Conservation (phyloP, 768 basidiomycete species). For the Agrocybe praecox region DNA sequence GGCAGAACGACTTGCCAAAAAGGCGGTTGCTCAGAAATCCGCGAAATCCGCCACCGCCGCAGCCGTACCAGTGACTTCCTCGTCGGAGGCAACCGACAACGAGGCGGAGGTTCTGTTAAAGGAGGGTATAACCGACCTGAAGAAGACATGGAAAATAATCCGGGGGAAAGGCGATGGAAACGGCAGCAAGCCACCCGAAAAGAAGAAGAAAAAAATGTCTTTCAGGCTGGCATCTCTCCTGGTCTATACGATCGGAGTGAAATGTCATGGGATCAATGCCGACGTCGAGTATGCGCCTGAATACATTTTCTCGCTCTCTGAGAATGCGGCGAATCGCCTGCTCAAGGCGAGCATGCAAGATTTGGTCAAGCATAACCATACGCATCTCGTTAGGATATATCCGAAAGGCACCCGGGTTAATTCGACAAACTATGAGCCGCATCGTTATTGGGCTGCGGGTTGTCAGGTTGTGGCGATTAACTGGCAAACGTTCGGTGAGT, state of each 20-base stretch:
- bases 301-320: conserved; percentile 93
- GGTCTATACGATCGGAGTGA: conserved; percentile 95
- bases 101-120: conserved; percentile 19
- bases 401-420: conserved; percentile 81
- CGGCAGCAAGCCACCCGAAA: conserved; percentile 8
- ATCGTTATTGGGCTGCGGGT: conserved; percentile 88
- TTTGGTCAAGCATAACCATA: conserved; percentile 84
- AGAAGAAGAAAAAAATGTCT: conserved; percentile 72
- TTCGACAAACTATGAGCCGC: conserved; percentile 88
- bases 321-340: conserved; percentile 76
- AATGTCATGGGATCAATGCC: conserved; percentile 89
- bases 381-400: conserved; percentile 84
- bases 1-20: conserved; percentile 59
- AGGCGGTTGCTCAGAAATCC: conserved; percentile 16
- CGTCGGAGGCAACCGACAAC: conserved; percentile 19
- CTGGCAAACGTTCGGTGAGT: conserved; percentile 94
- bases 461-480: conserved; percentile 92
- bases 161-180: conserved; percentile 17
- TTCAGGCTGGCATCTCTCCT: conserved; percentile 70
- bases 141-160: conserved; percentile 27
- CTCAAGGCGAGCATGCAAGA: conserved; percentile 68
- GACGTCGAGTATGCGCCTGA: conserved; percentile 83
- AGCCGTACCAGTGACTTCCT: conserved; percentile 44
- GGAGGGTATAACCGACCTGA: conserved; percentile 19
- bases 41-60: conserved; percentile 64